Percentiles rank a stretch among this genome's conserved stretches.
phyloP scores from a whole-genome alignment of 805 yeast genomes.

The Candida andamanensis region DNA sequence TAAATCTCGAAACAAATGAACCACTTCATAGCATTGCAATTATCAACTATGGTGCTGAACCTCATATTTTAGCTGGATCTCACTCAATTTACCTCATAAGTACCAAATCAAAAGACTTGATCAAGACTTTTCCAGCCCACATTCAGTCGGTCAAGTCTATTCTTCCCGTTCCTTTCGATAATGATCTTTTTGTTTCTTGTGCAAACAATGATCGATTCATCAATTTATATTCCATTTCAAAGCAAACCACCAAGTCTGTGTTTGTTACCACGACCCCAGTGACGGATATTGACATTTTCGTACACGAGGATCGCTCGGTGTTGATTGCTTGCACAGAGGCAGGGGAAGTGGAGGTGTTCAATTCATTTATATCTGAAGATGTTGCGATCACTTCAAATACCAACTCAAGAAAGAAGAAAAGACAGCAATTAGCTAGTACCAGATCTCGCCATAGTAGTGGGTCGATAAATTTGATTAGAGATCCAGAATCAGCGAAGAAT shows the following conservation, averaged over 20 bases:
- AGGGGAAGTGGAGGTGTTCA: conserved; percentile 70
- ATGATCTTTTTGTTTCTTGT: conserved; percentile 55
- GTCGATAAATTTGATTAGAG: conserved; percentile 44
- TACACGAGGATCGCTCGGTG: conserved; percentile 24
- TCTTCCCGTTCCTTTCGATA: conserved; percentile 27
- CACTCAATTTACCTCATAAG: conserved; percentile 59
- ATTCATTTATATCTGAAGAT: conserved; percentile 44
- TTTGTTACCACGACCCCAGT: conserved; percentile 70
- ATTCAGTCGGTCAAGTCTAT: conserved; percentile 59
- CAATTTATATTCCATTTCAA: conserved; percentile 55
- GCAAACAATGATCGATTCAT: conserved; percentile 81
- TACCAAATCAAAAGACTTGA: conserved; percentile 28
- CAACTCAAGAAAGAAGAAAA: conserved; percentile 35
- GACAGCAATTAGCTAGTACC: conserved; percentile 35
- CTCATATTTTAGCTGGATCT: conserved; percentile 58
- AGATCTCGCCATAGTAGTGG: conserved; percentile 49
- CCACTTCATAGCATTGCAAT: conserved; percentile 27
- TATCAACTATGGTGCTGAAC: conserved; percentile 23
- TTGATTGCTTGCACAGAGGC: conserved; percentile 65
- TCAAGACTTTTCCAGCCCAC: conserved; percentile 68
- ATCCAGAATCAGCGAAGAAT: conserved; percentile 32
- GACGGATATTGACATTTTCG: conserved; percentile 35
- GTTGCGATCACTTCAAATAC: conserved; percentile 9
- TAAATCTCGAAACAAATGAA: conserved; percentile 25
- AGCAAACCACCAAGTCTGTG: conserved; percentile 45